Base-by-base conservation (phyloP, 768 basidiomycete species). In the Lactarius sanguifluus region DNA sequence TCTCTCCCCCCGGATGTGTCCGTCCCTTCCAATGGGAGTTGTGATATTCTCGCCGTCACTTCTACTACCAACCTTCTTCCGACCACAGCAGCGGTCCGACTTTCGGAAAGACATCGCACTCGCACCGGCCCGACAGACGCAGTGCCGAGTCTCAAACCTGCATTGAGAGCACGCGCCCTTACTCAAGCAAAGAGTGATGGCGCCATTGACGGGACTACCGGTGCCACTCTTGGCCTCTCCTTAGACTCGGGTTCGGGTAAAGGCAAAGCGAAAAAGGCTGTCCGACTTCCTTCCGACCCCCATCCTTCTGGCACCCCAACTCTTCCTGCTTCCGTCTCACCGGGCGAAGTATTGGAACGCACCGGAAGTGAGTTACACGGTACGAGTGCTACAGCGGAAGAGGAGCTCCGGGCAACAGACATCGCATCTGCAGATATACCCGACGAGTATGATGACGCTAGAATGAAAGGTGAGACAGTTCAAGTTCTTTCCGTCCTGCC, bases 401-500 rank as follows among this genome's bases (percentile, higher is more conserved):
- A 76, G 40, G 75, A 72, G 23, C 64, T 68, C 3, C 64, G 71
- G 23, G 41, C 64, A 30, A 65, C 71, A 30, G 68, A 70, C 45
- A 75, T 76, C 43, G 36, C 64, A n/a, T 59, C 72, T 45, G 45
- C 61, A 25, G 9, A 65, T 10, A 40, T n/a, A 20, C 58, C 60
- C 1, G 58, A 61, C 25, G 63, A 68, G 28, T 57, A 62, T 76
- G 86, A 82, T 18, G 85, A 88, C 41, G 79, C 88, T 12, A 75
- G 91, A n/a, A 81, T 94, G 78, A 80, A 90, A 82, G 94, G 94
- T 94, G 70, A 67, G 79, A 69, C 64, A 20, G n/a, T 34, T 34
- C 34, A 34, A 34, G 34, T 34, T 9, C 20, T n/a, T 59, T 56
- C 25, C 34, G 55, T 20, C 28, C 54, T 45, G 13, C 12, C 23